A percentile compares a stretch with the other conserved stretches of the same genome.
Evolutionary conservation across 2,329 filamentous ascomycete genomes (phyloP).

Genomic region (Lasiodiplodia hormozganensis): DNA sequence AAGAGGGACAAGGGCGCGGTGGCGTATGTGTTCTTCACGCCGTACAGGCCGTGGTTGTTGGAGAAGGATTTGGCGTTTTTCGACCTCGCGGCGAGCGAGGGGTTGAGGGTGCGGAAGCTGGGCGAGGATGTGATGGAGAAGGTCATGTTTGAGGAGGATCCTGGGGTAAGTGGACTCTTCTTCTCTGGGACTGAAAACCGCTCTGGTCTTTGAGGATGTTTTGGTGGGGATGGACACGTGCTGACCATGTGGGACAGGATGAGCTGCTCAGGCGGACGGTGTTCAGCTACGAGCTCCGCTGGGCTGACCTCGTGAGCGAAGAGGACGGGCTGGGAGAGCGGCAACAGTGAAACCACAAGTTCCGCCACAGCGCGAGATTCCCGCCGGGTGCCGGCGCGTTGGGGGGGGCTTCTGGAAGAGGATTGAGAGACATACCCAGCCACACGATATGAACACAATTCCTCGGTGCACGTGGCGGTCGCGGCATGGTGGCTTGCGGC

Average conservation of each 20-base stretch:
- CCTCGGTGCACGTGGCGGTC: not conserved
- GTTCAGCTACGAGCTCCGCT: conserved; percentile 76
- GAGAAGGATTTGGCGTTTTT: conserved; percentile 89
- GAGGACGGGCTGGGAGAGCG: not conserved
- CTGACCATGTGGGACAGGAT: conserved; percentile 58
- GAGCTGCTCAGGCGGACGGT: conserved; percentile 82
- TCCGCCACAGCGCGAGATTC: not conserved
- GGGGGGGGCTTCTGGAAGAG: not conserved
- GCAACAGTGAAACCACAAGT: not conserved
- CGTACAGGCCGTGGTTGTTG: conserved; percentile 88
- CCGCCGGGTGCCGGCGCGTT: not conserved
- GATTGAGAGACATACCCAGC: not conserved
- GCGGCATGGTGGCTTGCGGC: not conserved
- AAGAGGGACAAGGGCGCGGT: conserved; percentile 61
- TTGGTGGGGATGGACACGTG: not conserved
- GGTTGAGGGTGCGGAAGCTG: conserved; percentile 78
- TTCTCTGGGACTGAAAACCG: not conserved
- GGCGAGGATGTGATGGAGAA: conserved; percentile 82
- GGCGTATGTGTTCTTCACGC: conserved; percentile 91
- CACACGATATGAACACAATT: not conserved
- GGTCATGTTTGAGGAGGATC: conserved; percentile 88
- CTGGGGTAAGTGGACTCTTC: conserved; percentile 63
- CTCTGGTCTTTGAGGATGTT: not conserved
- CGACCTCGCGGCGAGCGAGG: conserved; percentile 68
- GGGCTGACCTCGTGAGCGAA: conserved; percentile 52